Evolutionary conservation across 345 rosid species (phyloP).

Genomic region (Salix suchowensis): DNA sequence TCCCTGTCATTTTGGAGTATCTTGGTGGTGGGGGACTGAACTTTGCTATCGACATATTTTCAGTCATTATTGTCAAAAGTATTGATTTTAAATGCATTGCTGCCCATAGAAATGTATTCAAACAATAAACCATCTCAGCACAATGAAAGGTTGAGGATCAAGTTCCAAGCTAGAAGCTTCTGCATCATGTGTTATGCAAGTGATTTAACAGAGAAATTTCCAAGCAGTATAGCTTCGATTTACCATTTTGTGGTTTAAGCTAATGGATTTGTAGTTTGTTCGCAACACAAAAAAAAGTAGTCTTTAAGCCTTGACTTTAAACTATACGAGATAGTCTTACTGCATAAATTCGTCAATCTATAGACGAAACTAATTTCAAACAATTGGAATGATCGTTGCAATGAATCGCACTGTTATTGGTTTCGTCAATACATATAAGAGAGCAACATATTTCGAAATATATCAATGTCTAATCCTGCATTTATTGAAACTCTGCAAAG

Average conservation of each 20-base stretch:
- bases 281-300: not conserved
- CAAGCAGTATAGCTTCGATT: not conserved
- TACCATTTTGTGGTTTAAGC: not conserved
- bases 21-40: conserved; percentile 17
- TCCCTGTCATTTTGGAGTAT: conserved; percentile 21
- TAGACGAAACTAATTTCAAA: not conserved
- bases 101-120: conserved; percentile 4
- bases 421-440: not conserved
- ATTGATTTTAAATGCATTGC: conserved; percentile 2
- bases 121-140: conserved; percentile 16
- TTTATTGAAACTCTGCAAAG: not conserved
- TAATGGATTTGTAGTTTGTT: not conserved
- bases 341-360: not conserved
- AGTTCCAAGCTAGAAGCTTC: not conserved
- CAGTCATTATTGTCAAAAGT: not conserved
- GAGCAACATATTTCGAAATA: not conserved
- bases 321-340: not conserved
- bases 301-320: too few species aligned
- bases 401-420: not conserved
- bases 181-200: not conserved
- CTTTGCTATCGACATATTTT: not conserved
- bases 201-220: not conserved
- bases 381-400: not conserved
- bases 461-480: not conserved
- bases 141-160: conserved; percentile 24